These are phyloP conservation scores for Talaromyces sp. DNA, from an alignment of 2,329 filamentous ascomycete species.

Conservation along the genomic window DNA sequence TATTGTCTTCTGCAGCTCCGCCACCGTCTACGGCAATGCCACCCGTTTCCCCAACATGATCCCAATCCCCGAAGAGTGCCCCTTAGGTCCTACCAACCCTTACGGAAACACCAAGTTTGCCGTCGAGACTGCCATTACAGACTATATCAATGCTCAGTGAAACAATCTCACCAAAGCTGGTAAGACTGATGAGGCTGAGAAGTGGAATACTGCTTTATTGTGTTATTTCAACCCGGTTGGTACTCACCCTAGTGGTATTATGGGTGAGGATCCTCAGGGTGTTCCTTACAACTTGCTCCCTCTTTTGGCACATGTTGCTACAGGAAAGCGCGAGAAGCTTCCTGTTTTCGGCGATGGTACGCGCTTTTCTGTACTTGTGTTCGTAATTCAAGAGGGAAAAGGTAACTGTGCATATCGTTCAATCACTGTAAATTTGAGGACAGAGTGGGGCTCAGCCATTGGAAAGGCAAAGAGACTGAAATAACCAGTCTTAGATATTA, in stretches of 20 bases:
- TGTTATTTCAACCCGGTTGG: conserved; percentile 98
- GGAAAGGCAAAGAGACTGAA: too few species aligned
- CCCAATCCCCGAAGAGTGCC: conserved; percentile 94
- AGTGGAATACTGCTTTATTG: conserved; percentile 90
- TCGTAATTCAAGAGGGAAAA: too few species aligned
- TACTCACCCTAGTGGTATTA: conserved; percentile 88
- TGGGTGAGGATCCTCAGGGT: conserved; percentile 96
- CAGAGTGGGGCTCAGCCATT: too few species aligned
- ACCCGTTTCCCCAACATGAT: conserved; percentile 98
- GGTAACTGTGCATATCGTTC: too few species aligned
- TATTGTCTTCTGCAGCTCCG: conserved; percentile 97
- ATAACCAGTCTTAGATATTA: too few species aligned
- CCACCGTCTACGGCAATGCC: conserved; percentile 96
- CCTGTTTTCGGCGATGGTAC: conserved; percentile 89
- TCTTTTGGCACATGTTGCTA: conserved; percentile 90
- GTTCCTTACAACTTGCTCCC: conserved; percentile 95
- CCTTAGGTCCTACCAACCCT: conserved; percentile 93
- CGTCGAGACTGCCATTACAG: conserved; percentile 87
- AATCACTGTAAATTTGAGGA: too few species aligned
- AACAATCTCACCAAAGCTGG: conserved; percentile 76
- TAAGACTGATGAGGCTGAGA: conserved; percentile 65
- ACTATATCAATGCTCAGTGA: conserved; percentile 85
- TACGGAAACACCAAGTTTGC: conserved; percentile 95
- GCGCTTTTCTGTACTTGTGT: conserved; percentile 27
- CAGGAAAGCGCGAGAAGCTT: conserved; percentile 89